These are phyloP conservation scores for Coleophoma eucalyptorum DNA, from an alignment of 2,329 filamentous ascomycete genomes.

Conservation along the genomic window DNA sequence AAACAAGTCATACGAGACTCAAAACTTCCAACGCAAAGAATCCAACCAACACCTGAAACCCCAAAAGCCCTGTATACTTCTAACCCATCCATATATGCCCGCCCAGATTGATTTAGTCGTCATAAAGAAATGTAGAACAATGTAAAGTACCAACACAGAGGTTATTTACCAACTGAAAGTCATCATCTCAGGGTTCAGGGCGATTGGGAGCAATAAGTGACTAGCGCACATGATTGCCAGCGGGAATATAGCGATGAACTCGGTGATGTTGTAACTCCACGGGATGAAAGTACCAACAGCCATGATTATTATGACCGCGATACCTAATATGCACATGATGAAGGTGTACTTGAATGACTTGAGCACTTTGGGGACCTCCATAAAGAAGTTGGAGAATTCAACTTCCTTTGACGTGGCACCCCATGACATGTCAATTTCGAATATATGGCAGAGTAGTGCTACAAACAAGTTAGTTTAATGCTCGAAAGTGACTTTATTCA, in stretches of 20 bases:
- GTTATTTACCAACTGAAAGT: constrained; percentile 64
- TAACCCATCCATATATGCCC: no score
- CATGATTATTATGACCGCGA: constrained; percentile 60
- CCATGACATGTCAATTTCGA: constrained; percentile 83
- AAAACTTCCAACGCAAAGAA: no score
- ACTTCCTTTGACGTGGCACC: constrained; percentile 80
- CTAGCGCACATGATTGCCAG: constrained; percentile 67
- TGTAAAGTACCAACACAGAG: no score
- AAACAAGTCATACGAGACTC: no score
- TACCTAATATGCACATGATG: constrained; percentile 53
- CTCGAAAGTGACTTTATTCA: no score
- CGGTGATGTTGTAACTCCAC: constrained; percentile 60
- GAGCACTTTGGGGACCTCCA: constrained; percentile 75
- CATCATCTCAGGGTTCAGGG: constrained; percentile 74
- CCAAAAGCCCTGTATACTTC: no score
- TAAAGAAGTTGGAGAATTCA: constrained; percentile 79
- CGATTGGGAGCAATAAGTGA: constrained; percentile 68
- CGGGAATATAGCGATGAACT: constrained; percentile 73
- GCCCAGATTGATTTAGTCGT: no score
- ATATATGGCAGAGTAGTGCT: constrained; percentile 76
- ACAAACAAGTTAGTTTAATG: no score
- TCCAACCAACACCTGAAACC: no score
- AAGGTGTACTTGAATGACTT: constrained; percentile 76
- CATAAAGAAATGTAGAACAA: no score
- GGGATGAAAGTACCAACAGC: constrained; percentile 62